phyloP scores from a whole-genome alignment of 768 basidiomycete genomes.

The Agrocybe praecox region DNA sequence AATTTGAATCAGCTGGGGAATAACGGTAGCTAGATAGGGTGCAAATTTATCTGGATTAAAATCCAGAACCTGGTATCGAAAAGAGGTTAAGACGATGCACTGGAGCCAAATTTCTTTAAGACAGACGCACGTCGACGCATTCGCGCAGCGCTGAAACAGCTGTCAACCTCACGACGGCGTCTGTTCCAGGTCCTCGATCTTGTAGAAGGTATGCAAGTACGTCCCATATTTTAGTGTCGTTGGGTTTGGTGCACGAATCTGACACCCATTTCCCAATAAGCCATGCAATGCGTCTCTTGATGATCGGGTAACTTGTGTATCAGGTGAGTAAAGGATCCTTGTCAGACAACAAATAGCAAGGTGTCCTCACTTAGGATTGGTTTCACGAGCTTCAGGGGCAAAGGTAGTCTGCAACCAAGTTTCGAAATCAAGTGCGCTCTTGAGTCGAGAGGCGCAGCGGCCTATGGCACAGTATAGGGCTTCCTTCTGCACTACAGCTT shows the following conservation, averaged over 20 bases:
- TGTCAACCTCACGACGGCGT: constrained; percentile 85
- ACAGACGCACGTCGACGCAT: constrained; percentile 76
- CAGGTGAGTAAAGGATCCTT: constrained; percentile 4
- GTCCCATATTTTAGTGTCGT: constrained; percentile 75
- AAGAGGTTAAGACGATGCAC: constrained; percentile 7
- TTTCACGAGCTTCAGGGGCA: constrained; percentile 56
- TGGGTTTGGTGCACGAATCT: constrained; percentile 61
- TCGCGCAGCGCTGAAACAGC: constrained; percentile 79
- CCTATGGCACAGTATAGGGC: constrained; percentile 89
- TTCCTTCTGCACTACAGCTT: constrained; percentile 75
- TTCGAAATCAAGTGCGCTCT: constrained; percentile 66
- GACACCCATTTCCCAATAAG: constrained; percentile 88
- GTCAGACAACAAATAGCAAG: neutral
- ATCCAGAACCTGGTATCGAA: constrained; percentile 50
- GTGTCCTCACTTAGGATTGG: constrained; percentile 56
- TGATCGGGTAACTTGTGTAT: constrained; percentile 72
- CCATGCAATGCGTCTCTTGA: constrained; percentile 96
- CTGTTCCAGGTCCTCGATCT: constrained; percentile 70
- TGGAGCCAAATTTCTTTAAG: neutral
- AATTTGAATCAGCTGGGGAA: constrained; percentile 70
- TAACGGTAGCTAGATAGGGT: constrained; percentile 64
- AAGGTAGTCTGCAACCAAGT: constrained; percentile 70
- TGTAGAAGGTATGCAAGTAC: constrained; percentile 76
- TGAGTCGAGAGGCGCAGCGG: constrained; percentile 70
- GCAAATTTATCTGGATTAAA: constrained; percentile 66